Evolutionary conservation across 1,284 basidiomycete species (phyloP), one percentile per base, ranked within the genome.

Genomic region (Ceratobasidium sp.): DNA sequence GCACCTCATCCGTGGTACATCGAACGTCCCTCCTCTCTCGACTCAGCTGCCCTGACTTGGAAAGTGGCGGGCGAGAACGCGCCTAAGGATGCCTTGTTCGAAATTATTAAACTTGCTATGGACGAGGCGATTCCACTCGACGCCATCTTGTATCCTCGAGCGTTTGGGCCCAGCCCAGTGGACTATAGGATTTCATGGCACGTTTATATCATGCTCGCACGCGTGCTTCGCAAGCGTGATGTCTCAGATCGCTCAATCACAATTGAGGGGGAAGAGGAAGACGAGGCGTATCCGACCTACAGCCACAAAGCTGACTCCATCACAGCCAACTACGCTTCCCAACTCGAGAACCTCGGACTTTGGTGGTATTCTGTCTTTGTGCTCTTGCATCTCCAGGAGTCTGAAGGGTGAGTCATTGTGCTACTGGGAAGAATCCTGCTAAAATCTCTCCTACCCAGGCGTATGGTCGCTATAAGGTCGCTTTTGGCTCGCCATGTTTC

Each of bases 151-250:
- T 77, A 81, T 6, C 91, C 96, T 0, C 83, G 90, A 38, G 92
- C 92, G 44, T 95, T 93, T 78, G 88, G 90, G 0, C 82, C 91
- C 0, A 92, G 89, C 13, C 91, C 92, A 0, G 81, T 89, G 23
- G 96, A 98, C 80, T 91, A 90, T 79, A 89, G 94, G 13, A 83
- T 98, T 70, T 87, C 93, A 8, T 99, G 97, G 97, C 96, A 98
- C 81, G 80, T 98, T 35, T 98, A 97, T 80, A 88, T 96, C 73
- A 83, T 98, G 41, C 84, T 99, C 30, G 92, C 95, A 3, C 88
- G 91, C 28, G 92, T 92, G 66, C 87, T 98, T 80, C 85, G 90
- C 49, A 82, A 91, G 59, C 87, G 96, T 30, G 96, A 98, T 80
- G 93, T 98, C 76, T 87, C 88, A 43, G 96, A 98, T 80, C 87